These are phyloP conservation scores for Dipodascopsis uninucleata DNA, from an alignment of 805 yeast species.

Conservation along the genomic window DNA sequence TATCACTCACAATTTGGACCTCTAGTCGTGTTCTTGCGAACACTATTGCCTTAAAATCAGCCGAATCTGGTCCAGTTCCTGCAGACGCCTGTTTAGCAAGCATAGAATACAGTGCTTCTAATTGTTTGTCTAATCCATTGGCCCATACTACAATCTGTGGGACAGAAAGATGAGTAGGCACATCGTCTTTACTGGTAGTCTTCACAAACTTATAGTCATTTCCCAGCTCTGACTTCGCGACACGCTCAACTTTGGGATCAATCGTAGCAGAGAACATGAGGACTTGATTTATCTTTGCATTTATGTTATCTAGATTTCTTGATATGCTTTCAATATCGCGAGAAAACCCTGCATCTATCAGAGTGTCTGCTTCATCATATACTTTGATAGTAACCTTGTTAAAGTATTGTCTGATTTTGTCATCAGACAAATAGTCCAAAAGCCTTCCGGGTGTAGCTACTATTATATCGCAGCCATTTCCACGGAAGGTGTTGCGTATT, in stretches of 20 bases:
- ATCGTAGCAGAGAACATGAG: slow-evolving; percentile 87
- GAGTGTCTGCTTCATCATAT: slow-evolving; percentile 88
- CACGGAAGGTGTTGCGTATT: slow-evolving; percentile 1
- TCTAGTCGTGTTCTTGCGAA: slow-evolving; percentile 75
- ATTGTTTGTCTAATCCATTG: slow-evolving; percentile 35
- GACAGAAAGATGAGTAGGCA: slow-evolving; percentile 66
- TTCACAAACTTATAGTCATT: slow-evolving; percentile 55
- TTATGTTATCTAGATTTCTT: slow-evolving; percentile 42
- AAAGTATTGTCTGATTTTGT: slow-evolving; percentile 38
- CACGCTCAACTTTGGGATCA: slow-evolving; percentile 57
- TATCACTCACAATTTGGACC: slow-evolving; percentile 53
- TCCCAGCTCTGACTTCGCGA: slow-evolving; percentile 57
- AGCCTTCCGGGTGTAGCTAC: slow-evolving; percentile 97
- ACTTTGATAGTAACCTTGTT: slow-evolving; percentile 58
- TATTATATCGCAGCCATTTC: slow-evolving; percentile 90
- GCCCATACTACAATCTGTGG: slow-evolving; percentile 42
- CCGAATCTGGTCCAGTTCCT: slow-evolving; percentile 28
- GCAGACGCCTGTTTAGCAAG: slow-evolving; percentile 68
- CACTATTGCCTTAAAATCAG: slow-evolving; percentile 80
- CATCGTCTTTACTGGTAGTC: slow-evolving; percentile 60
- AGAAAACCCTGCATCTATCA: slow-evolving; percentile 77
- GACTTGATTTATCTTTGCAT: slow-evolving; percentile 46
- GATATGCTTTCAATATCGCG: slow-evolving; percentile 60
- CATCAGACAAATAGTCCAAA: slow-evolving; percentile 59
- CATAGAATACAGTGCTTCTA: slow-evolving; percentile 60